A percentile compares a stretch with the other conserved stretches of the same genome.
Conservation (phyloP, 2,329 filamentous ascomycete genomes). For the Paecilomyces dactylethromorphus region DNA sequence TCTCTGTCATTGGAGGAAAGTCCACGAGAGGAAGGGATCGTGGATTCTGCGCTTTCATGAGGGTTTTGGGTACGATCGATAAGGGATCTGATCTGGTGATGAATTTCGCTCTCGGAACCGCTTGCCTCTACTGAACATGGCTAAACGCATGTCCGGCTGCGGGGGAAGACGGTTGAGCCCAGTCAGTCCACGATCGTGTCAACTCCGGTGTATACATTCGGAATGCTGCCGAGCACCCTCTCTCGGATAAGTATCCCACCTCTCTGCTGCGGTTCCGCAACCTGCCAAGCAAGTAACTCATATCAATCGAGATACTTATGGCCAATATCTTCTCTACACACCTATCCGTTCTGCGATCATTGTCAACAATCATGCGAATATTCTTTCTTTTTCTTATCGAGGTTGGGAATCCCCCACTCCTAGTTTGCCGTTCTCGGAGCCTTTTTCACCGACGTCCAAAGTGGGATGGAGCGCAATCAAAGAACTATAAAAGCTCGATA, state of each 20-base stretch:
- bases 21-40: too few relatives aligned
- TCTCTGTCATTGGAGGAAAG: neutral
- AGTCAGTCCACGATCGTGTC: neutral
- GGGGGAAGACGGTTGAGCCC: neutral
- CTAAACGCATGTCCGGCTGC: neutral
- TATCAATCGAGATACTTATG: too few relatives aligned
- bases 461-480: neutral
- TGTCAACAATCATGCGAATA: too few relatives aligned
- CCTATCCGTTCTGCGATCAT: too few relatives aligned
- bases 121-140: neutral
- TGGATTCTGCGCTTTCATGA: too few relatives aligned
- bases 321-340: too few relatives aligned
- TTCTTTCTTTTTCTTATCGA: too few relatives aligned
- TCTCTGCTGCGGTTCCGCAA: too few relatives aligned
- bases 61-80: too few relatives aligned
- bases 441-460: neutral
- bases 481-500: too few relatives aligned
- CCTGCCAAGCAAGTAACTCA: too few relatives aligned
- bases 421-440: neutral
- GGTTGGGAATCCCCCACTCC: neutral
- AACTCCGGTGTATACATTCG: neutral
- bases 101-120: neutral
- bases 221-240: neutral
- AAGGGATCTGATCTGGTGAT: neutral
- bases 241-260: neutral